Base-by-base conservation (phyloP, 805 yeast species). In the Yarrowia sp. region DNA sequence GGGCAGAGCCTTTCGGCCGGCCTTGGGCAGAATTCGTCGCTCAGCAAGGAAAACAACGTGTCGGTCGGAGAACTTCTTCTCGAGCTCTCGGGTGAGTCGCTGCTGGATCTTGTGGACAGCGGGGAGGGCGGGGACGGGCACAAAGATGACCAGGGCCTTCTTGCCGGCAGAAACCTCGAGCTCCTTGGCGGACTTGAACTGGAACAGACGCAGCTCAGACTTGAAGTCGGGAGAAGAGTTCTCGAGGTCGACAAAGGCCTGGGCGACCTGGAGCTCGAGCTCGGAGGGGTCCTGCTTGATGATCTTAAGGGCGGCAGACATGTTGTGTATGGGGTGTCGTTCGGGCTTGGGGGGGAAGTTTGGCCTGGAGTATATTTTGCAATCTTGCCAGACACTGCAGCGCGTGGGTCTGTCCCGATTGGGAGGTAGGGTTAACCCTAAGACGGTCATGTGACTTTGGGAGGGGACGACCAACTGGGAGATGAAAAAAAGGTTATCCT, bases 31-130 rank as follows among this genome's bases (percentile, higher is more conserved):
- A 86, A 94, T 95, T 86, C 97, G 92, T 87, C 99, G 92, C 88
- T 94, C 98, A 81, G 98, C 98, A 81, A 94, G 89, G 92, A 94
- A 92, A 78, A 95, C 94, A 83, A 94, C 97, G 83, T 95, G 98
- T 84, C 97, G 91, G 88, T 94, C 99, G 82, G 98, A 96, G 93
- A 94, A 95, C 87, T 95, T 94, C 96, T 94, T 94, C 87, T 94
- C 99, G 83, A 94, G 90, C 87, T 94, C 99, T 86, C 98, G 94
- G 86, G 97, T 92, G 82, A 94, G 89, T 85, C 83, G 79, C 73
- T 76, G 79, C 88, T 94, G 99, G 79, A 94, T 96, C 86, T 89
- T 92, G 91, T 93, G 97, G 79, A 91, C 97, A 85, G 90, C 91
- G 89, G 92, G 96, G 94, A 92, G 92, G 76, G 89, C 88, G 84